Evolutionary conservation across 441 rosid genomes (phyloP).

Genomic region (Pelargonium cotyledonis): DNA sequence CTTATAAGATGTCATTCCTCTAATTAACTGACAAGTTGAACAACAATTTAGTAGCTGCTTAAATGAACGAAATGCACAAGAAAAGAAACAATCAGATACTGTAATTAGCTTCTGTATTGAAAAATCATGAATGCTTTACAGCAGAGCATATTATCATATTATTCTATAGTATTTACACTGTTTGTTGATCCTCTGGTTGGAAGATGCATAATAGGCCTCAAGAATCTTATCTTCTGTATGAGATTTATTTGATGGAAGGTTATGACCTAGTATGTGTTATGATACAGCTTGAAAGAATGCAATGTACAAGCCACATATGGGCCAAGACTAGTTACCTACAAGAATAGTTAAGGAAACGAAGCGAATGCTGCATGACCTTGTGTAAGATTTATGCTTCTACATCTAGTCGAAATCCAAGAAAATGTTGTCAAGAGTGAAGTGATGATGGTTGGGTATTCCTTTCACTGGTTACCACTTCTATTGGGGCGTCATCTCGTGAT

Average conservation of each 20-base stretch:
- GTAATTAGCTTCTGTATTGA: no score
- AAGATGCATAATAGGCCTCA: background rate
- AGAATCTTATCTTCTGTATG: background rate
- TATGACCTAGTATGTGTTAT: conserved; percentile 11
- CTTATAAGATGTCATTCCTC: no score
- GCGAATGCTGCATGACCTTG: background rate
- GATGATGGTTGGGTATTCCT: conserved; percentile 42
- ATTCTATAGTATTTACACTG: background rate
- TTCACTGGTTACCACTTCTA: conserved; percentile 44
- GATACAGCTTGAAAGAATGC: conserved; percentile 25
- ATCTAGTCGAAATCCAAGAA: conserved; percentile 14
- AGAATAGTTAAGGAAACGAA: conserved; percentile 15
- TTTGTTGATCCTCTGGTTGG: background rate
- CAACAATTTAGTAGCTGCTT: no score
- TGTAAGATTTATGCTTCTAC: background rate
- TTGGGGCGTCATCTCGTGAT: conserved; percentile 52
- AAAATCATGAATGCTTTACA: background rate
- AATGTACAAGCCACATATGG: conserved; percentile 23
- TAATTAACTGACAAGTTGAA: no score
- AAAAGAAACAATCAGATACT: background rate
- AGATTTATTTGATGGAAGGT: conserved; percentile 16
- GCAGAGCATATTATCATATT: background rate
- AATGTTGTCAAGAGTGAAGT: conserved; percentile 32
- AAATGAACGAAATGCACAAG: background rate
- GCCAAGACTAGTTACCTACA: conserved; percentile 17